phyloP scores from a whole-genome alignment of 495 filamentous ascomycete species.

The Lasiosphaeria hispida region DNA sequence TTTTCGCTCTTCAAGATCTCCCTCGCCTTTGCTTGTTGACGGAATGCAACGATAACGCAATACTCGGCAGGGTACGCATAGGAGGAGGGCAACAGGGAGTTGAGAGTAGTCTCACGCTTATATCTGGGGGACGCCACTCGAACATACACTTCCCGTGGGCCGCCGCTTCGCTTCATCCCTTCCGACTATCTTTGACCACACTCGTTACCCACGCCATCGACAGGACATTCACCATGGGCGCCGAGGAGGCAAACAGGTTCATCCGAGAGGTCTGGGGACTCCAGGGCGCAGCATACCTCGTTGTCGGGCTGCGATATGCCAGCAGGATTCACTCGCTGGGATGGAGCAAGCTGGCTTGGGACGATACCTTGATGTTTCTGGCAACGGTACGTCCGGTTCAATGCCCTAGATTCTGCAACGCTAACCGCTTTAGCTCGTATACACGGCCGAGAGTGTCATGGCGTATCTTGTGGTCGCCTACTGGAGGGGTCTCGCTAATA shows the following conservation, averaged over 20 bases:
- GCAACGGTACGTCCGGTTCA: conserved; percentile 42
- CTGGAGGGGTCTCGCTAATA: conserved; percentile 47
- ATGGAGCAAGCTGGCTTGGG: conserved; percentile 31
- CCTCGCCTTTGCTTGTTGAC: too few relatives aligned
- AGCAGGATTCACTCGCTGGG: conserved; percentile 24
- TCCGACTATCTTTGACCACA: too few relatives aligned
- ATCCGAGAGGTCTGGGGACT: conserved; percentile 32
- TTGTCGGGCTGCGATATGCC: conserved; percentile 29
- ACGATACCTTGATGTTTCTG: conserved; percentile 56
- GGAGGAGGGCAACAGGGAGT: too few relatives aligned
- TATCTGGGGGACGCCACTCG: too few relatives aligned
- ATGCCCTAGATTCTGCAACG: neutral
- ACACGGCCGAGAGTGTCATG: conserved; percentile 35
- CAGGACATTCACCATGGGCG: neutral
- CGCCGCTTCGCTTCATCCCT: too few relatives aligned
- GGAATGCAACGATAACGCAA: too few relatives aligned
- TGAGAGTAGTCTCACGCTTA: too few relatives aligned
- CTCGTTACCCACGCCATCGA: neutral
- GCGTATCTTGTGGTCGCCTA: conserved; percentile 30
- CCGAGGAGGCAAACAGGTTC: conserved; percentile 18
- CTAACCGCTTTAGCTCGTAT: conserved; percentile 31
- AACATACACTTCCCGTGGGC: too few relatives aligned
- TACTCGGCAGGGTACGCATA: too few relatives aligned
- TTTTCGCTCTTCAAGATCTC: too few relatives aligned
- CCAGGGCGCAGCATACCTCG: conserved; percentile 28